phyloP scores from a whole-genome alignment of 495 filamentous ascomycete genomes.

The Hypoxylon trugodes region DNA sequence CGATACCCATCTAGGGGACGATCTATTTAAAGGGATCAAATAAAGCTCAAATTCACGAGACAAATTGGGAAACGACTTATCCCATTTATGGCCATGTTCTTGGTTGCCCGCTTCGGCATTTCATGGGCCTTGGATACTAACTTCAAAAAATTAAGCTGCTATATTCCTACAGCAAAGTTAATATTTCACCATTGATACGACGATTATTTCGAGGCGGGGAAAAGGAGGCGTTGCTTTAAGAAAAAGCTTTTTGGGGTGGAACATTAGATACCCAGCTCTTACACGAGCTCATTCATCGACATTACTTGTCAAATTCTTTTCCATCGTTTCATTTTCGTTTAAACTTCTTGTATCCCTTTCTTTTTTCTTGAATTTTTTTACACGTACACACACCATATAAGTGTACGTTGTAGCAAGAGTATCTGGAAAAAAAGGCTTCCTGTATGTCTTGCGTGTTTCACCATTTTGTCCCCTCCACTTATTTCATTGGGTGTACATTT shows the following conservation, averaged over 20 bases:
- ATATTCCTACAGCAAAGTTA: slow-evolving; percentile 33
- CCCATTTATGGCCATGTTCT: slow-evolving; percentile 24
- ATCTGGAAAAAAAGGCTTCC: slow-evolving; percentile 11
- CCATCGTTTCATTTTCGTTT: slow-evolving; percentile 24
- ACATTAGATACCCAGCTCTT: slow-evolving; percentile 50
- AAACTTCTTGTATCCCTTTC: slow-evolving; percentile 16
- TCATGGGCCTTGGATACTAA: slow-evolving; percentile 17
- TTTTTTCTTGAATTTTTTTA: slow-evolving; percentile 7
- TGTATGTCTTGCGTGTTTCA: slow-evolving; percentile 23
- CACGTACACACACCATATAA: slow-evolving; percentile 22
- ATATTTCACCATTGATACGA: slow-evolving; percentile 36
- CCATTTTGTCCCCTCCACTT: slow-evolving; percentile 1
- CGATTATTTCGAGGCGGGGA: slow-evolving; percentile 25
- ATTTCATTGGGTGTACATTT: slow-evolving; percentile 25
- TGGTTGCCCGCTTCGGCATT: slow-evolving; percentile 18
- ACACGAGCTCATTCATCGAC: slow-evolving; percentile 45
- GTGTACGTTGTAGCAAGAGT: slow-evolving; percentile 33
- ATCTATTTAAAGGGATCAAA: slow-evolving; percentile 67
- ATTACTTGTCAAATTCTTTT: slow-evolving; percentile 32
- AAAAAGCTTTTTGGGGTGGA: slow-evolving; percentile 27
- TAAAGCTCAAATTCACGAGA: slow-evolving; percentile 7
- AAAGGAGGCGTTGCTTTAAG: slow-evolving; percentile 23
- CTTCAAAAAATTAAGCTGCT: slow-evolving; percentile 24
- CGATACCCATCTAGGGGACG: slow-evolving; percentile 56
- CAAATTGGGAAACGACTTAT: slow-evolving; percentile 12